Evolutionary conservation across 768 basidiomycete genomes (phyloP).

Genomic region (Flagelloscypha sp.): DNA sequence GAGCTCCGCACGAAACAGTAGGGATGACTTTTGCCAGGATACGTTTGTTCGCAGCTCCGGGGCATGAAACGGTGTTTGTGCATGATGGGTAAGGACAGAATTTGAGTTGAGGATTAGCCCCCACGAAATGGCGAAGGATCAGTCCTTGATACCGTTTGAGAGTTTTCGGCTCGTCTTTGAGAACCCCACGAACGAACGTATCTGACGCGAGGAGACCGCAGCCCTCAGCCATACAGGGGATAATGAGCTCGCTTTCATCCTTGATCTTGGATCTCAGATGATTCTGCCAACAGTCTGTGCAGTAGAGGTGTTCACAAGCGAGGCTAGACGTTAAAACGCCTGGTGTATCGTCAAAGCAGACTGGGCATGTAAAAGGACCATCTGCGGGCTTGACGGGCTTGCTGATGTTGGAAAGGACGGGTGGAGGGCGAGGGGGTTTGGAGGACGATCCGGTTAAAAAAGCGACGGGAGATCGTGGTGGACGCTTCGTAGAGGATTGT

Average conservation of each 20-base stretch:
- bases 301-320: constrained; percentile 80
- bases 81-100: constrained; percentile 96
- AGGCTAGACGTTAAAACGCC: constrained; percentile 57
- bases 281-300: constrained; percentile 74
- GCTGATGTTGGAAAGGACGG: constrained; percentile 8
- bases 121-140: constrained; percentile 84
- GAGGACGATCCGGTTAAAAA: constrained; percentile 20
- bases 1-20: constrained; percentile 76
- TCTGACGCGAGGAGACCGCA: constrained; percentile 63
- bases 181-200: constrained; percentile 45
- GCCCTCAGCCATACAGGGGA: constrained; percentile 76
- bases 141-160: constrained; percentile 79
- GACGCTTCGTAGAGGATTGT: constrained; percentile 14
- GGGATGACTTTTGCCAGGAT: constrained; percentile 77
- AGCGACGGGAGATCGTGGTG: constrained; percentile 12
- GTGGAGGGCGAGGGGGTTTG: constrained; percentile 20
- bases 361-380: constrained; percentile 77
- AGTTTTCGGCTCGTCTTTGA: constrained; percentile 44
- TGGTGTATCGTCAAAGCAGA: constrained; percentile 80
- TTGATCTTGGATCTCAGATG: constrained; percentile 76
- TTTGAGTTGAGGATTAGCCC: constrained; percentile 71
- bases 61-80: constrained; percentile 89
- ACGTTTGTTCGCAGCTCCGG: constrained; percentile 66
- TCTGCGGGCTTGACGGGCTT: constrained; percentile 18
- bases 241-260: constrained; percentile 66